Evolutionary conservation across 1,139 yeast genomes (phyloP).

Genomic region (Yarrowia galli): DNA sequence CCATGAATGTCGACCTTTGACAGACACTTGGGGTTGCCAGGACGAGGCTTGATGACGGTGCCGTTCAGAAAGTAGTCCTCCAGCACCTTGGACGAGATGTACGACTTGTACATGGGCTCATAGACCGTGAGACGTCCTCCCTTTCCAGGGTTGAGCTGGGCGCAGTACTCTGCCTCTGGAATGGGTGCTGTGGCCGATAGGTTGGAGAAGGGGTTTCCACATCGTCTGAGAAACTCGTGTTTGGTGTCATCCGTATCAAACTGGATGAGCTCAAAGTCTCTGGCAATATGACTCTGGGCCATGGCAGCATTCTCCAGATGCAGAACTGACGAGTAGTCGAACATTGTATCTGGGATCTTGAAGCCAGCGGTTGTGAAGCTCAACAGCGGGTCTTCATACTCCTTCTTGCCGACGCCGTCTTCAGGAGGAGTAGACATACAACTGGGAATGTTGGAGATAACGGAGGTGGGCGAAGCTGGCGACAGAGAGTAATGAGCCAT

Average conservation of each 20-base stretch:
- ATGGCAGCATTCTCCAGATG: neutral
- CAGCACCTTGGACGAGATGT: slow-evolving; percentile 20
- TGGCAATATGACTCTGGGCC: slow-evolving; percentile 10
- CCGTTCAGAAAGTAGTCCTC: slow-evolving; percentile 10
- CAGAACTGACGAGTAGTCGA: slow-evolving; percentile 3
- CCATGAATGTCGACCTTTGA: slow-evolving; percentile 13
- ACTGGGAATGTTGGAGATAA: slow-evolving; percentile 8
- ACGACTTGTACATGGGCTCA: slow-evolving; percentile 32
- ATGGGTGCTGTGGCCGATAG: slow-evolving; percentile 3
- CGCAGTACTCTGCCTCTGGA: slow-evolving; percentile 10
- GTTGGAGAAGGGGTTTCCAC: slow-evolving; percentile 31
- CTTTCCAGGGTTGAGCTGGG: slow-evolving; percentile 9
- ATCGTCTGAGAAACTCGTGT: slow-evolving; percentile 9
- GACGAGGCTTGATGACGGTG: neutral
- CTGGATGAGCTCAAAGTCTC: slow-evolving; percentile 19
- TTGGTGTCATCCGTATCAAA: slow-evolving; percentile 10
- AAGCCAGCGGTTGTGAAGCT: neutral
- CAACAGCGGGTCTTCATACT: neutral
- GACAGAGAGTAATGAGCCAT: slow-evolving; percentile 29
- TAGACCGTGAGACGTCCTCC: slow-evolving; percentile 22
- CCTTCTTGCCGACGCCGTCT: neutral
- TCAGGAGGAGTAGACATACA: neutral
- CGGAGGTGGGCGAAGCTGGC: slow-evolving; percentile 8
- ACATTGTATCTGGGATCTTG: slow-evolving; percentile 1
- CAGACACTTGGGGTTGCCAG: slow-evolving; percentile 13